Percentiles rank a stretch among this genome's conserved stretches.
These are phyloP conservation scores for Teunomyces funiuensis DNA, from an alignment of 805 yeast species.

Conservation along the genomic window DNA sequence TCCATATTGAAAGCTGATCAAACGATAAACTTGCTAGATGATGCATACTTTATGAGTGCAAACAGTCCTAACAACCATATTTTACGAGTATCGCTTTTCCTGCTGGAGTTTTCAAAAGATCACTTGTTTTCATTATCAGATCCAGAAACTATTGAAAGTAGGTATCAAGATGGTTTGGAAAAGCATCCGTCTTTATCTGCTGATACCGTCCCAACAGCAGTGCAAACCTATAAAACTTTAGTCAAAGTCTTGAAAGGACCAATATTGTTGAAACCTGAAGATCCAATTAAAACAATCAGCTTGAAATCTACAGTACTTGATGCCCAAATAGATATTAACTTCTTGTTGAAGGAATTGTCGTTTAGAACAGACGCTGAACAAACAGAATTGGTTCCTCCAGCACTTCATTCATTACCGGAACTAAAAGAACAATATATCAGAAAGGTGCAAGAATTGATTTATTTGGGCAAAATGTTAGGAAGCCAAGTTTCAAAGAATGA, in stretches of 20 bases:
- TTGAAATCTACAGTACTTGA: constrained; percentile 51
- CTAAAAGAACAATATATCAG: constrained; percentile 53
- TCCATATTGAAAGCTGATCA: constrained; percentile 13
- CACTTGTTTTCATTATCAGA: constrained; percentile 50
- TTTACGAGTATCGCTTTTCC: constrained; percentile 52
- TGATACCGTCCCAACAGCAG: constrained; percentile 48
- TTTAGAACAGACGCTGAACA: constrained; percentile 35
- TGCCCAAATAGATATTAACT: constrained; percentile 54
- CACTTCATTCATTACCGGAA: constrained; percentile 23
- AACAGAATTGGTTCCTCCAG: constrained; percentile 50
- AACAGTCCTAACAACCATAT: constrained; percentile 27
- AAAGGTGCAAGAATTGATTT: constrained; percentile 53
- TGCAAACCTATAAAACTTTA: constrained; percentile 60
- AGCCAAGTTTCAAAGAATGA: constrained; percentile 13
- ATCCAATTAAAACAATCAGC: constrained; percentile 55
- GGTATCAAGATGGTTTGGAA: constrained; percentile 42
- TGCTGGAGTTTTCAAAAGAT: constrained; percentile 47
- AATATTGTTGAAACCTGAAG: constrained; percentile 41
- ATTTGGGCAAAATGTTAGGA: constrained; percentile 24
- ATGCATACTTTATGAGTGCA: constrained; percentile 31
- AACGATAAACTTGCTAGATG: constrained; percentile 25
- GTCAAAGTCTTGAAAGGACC: constrained; percentile 70
- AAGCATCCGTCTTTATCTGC: constrained; percentile 27
- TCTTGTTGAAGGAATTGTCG: constrained; percentile 48
- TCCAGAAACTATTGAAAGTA: constrained; percentile 46